Evolutionary conservation across 805 yeast species (phyloP), one percentile per base, ranked within the genome.

Genomic region (Suhomyces sp.): DNA sequence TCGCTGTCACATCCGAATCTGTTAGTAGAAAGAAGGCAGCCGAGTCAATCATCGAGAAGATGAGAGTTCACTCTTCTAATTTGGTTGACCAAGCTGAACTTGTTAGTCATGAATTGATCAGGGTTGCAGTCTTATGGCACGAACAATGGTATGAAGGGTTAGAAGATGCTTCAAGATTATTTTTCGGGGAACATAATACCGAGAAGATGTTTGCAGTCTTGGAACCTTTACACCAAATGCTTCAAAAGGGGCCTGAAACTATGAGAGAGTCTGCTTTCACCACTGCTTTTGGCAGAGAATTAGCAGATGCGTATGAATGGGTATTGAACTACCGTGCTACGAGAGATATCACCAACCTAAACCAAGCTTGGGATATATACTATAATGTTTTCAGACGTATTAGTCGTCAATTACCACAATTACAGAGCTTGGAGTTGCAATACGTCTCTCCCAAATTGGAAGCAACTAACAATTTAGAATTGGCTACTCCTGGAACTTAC

Each of bases 71-170:
- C 49, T 85, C 95, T 27, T 76, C 97, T 0, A 63, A 68, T 0
- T 66, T 93, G 41, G 96, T 93, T 18, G 88, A 83, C 43, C 98
- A 93, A 55, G 90, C 97, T 0, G 96, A 88, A 48, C 59, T 90
- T 36, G 97, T 93, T n/a, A 85, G 95, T 63, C 81, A 81, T 46
- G 98, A 93, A 53, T 74, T 93, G 38, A 90, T 93, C 43, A 71
- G 98, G 46, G 96, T 88, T 12, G 96, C 98, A 1, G 96, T 91
- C 3, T 63, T 93, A 41, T 90, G 98, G 97, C 95, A 88, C 52
- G 99, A 93, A 53, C 83, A 84, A 55, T 93, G 99, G 98, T 90
- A 88, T 49, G 98, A 91, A 62, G 97, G 95, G 2, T 69, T 93
- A 20, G 99, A 93, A 56, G 96, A 93, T 65, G 98, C 98, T 0